phyloP scores from a whole-genome alignment of 371 early-diverging fungal species.

The Nematocida sp. region DNA sequence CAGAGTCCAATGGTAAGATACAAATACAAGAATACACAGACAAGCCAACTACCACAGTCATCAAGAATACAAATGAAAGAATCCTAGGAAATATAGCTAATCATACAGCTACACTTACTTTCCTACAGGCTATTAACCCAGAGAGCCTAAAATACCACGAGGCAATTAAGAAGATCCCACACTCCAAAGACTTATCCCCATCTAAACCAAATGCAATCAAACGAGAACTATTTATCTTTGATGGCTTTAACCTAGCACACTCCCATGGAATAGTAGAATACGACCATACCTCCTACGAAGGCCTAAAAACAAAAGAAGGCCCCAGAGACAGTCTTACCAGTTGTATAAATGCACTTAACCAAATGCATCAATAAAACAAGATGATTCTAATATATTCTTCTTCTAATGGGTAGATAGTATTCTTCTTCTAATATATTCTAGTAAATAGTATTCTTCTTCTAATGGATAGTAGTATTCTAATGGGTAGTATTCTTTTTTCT shows the following conservation, averaged over 20 bases:
- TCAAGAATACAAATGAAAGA: neutral
- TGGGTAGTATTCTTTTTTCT: neutral
- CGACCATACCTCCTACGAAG: constrained; percentile 16
- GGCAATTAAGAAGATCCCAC: constrained; percentile 61
- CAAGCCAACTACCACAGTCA: neutral
- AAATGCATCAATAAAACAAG: no score
- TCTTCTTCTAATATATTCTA: no score
- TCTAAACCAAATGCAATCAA: constrained; percentile 56
- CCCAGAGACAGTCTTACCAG: constrained; percentile 22
- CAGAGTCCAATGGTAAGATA: constrained; percentile 47
- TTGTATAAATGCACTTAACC: constrained; percentile 8
- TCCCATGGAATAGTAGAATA: constrained; percentile 54
- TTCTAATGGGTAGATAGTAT: no score
- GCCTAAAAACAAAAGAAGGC: constrained; percentile 47
- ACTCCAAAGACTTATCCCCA: constrained; percentile 33
- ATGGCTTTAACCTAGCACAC: constrained; percentile 56
- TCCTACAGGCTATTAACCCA: constrained; percentile 48
- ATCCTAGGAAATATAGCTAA: constrained; percentile 62
- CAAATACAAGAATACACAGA: constrained; percentile 5
- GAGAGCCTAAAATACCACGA: constrained; percentile 50
- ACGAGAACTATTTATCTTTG: constrained; percentile 64
- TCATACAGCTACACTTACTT: constrained; percentile 53
- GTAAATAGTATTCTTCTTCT: no score
- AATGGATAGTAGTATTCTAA: no score
- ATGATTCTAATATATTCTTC: no score